These are phyloP conservation scores for Melampsora larici-populina DNA, from an alignment of 1,284 basidiomycete species.

Conservation along the genomic window DNA sequence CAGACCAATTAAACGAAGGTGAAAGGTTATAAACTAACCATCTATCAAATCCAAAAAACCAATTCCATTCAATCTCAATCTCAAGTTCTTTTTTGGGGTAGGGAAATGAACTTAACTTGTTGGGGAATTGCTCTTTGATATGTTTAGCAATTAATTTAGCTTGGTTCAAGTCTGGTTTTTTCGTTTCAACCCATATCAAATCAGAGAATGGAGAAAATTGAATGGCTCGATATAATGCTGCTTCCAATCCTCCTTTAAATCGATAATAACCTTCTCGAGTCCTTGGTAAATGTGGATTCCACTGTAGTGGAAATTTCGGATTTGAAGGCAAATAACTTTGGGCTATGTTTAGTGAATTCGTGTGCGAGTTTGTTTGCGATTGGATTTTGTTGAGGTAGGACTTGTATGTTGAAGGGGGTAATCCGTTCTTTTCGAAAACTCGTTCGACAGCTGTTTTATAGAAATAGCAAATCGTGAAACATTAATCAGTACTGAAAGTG, in stretches of 20 bases:
- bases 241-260: constrained; percentile 66
- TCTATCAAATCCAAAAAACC: too few species aligned
- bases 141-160: constrained; percentile 73
- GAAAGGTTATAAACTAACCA: constrained; percentile 88
- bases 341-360: too few species aligned
- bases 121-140: constrained; percentile 69
- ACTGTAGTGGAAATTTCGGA: constrained; percentile 64
- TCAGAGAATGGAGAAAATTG: neutral
- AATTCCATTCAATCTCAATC: too few species aligned
- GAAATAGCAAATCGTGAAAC: neutral
- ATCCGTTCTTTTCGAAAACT: constrained; percentile 58
- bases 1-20: constrained; percentile 88
- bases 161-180: constrained; percentile 73
- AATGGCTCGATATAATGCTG: neutral
- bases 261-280: constrained; percentile 91
- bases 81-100: neutral
- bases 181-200: constrained; percentile 66
- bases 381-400: constrained; percentile 50
- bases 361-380: constrained; percentile 52
- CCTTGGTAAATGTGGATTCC: constrained; percentile 81
- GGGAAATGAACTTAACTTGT: constrained; percentile 26
- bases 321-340: neutral
- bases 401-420: neutral
- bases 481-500: neutral
- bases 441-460: constrained; percentile 51